phyloP scores from a whole-genome alignment of 1,284 basidiomycete genomes.

The Violaceomyces palustris region DNA sequence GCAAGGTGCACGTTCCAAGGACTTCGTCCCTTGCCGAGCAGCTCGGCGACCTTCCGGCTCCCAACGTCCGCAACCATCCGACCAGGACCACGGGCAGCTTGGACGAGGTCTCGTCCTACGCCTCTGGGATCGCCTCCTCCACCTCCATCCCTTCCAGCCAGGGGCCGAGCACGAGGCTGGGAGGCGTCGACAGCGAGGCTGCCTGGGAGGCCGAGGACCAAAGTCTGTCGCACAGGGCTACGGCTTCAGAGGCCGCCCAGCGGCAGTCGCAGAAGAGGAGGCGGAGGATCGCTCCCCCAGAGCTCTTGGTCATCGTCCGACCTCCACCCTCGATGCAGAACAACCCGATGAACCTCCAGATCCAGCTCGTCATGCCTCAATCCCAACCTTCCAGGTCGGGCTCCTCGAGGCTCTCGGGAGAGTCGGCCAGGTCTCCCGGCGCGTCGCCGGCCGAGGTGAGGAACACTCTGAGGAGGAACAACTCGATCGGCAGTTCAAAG shows the following conservation, averaged over 20 bases:
- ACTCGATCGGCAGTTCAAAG: constrained; percentile 25
- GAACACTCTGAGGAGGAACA: constrained; percentile 12
- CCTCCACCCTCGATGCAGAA: constrained; percentile 75
- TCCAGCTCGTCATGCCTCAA: constrained; percentile 67
- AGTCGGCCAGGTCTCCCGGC: constrained; percentile 4
- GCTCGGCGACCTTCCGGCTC: too few species aligned
- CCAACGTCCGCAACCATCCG: too few species aligned
- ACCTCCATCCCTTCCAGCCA: constrained; percentile 13
- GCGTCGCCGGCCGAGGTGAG: constrained; percentile 4
- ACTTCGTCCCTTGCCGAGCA: too few species aligned
- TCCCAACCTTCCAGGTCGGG: constrained; percentile 11
- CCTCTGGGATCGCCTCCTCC: neutral
- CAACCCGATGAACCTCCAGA: constrained; percentile 85
- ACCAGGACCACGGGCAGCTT: neutral
- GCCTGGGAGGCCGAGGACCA: constrained; percentile 10
- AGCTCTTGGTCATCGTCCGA: constrained; percentile 56
- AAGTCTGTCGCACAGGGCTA: neutral
- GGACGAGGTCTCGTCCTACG: too few species aligned
- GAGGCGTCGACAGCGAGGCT: constrained; percentile 24
- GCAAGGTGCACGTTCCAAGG: too few species aligned
- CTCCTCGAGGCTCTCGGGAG: constrained; percentile 12
- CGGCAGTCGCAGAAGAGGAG: constrained; percentile 8
- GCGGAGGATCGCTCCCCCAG: constrained; percentile 33
- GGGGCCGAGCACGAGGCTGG: too few species aligned
- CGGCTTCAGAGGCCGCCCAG: constrained; percentile 6